Evolutionary conservation across 306 rosid species (phyloP).

Genomic region (Castanea crenata): DNA sequence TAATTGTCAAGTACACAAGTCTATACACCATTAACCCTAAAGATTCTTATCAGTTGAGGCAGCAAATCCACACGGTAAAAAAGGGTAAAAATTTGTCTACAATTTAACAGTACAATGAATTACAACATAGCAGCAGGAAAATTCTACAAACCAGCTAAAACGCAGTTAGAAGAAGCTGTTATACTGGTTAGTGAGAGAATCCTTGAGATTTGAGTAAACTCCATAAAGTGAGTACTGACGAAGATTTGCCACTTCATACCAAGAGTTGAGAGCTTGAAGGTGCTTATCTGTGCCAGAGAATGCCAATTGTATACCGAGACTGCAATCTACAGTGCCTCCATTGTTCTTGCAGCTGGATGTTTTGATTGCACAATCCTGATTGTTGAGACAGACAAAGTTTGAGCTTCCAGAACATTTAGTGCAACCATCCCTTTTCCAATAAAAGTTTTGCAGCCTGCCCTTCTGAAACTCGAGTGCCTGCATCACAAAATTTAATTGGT

Average conservation of each 20-base stretch:
- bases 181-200: constrained; percentile 78
- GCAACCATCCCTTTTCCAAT: constrained; percentile 90
- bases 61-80: neutral
- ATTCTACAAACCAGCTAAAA: constrained; percentile 23
- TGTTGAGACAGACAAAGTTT: constrained; percentile 71
- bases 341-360: constrained; percentile 60
- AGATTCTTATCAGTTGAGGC: neutral
- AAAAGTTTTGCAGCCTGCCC: constrained; percentile 85
- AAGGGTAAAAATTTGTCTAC: neutral
- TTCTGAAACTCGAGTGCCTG: constrained; percentile 84
- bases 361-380: constrained; percentile 76
- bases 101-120: constrained; percentile 11
- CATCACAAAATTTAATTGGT: constrained; percentile 14
- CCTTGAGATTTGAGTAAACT: constrained; percentile 79
- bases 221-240: constrained; percentile 81
- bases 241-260: constrained; percentile 92
- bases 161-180: constrained; percentile 52
- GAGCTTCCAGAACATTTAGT: constrained; percentile 52
- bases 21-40: constrained; percentile 28
- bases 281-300: constrained; percentile 95
- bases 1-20: constrained; percentile 23
- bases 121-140: constrained; percentile 21
- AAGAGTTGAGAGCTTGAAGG: constrained; percentile 82
- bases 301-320: constrained; percentile 80
- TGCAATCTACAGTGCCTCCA: constrained; percentile 81